Base-by-base conservation (phyloP, 495 filamentous ascomycete species). In the Corynascus novoguineensis region DNA sequence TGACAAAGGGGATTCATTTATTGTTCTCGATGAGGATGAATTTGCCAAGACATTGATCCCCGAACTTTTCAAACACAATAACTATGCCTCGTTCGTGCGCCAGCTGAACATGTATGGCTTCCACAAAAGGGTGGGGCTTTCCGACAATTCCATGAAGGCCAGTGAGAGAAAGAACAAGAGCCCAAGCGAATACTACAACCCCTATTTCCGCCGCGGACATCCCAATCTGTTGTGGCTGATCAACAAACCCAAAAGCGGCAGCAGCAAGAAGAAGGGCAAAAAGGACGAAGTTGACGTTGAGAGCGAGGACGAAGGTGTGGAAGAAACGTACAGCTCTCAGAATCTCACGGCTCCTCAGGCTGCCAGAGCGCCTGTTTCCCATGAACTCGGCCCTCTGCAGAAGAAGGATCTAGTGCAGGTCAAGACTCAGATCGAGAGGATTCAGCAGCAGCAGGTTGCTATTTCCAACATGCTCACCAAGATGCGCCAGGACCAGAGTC, bases 91-190 rank as follows among this genome's bases (percentile, higher is more conserved):
- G 1, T 99, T 99, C 64, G 93, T 99, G 25, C 88, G 93, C 10
- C 93, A 98, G 67, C 79, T 98, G 59, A 98, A 98, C 66, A 97
- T 98, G 93, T 98, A 99, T 69, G 93, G 93, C 8, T 99, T 99
- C 67, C 93, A 99, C 71, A 99, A 99, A 76, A 89, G 92, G 50
- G 95, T 99, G 10, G 93, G 93, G 3, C 82, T 99, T 24, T 93
- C 91, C 7, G 93, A 97, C 70, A 96, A 96, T 68, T 97, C 92
- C 0, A 93, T 97, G 86, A 89, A 91, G 59, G 91, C 95, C 27
- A 96, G 91, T 69, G 92, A 97, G 71, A 84, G 90, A 53, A 95
- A 96, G 67, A 92, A 91, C 67, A 97, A 97, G 72, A 95, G 90
- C 44, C 93, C 93, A 4, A 97, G 92, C 78, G 92, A 97, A 78